Conservation (phyloP, 2,329 filamentous ascomycete species). For the Alternaria brassicicola region DNA sequence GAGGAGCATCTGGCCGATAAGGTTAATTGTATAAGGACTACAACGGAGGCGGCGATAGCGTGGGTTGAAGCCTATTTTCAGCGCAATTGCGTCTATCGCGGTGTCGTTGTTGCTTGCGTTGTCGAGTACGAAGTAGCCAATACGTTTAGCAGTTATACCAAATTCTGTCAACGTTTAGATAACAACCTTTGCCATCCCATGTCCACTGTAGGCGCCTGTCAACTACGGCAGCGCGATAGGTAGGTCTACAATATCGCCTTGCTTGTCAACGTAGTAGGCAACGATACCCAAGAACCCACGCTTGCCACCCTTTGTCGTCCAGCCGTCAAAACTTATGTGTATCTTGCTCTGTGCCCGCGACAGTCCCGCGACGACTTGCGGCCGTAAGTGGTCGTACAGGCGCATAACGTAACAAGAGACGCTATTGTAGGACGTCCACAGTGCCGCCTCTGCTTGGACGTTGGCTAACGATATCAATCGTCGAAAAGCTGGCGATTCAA, state of each 20-base stretch:
- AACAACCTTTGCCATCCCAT: not conserved
- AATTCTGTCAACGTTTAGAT: not conserved
- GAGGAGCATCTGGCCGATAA: slow-evolving; percentile 5
- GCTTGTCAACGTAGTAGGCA: not conserved
- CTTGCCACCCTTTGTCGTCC: not conserved
- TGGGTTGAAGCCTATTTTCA: not conserved
- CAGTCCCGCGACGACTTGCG: not conserved
- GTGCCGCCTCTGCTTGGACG: not conserved
- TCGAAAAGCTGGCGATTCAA: not conserved
- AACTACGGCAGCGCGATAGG: not conserved
- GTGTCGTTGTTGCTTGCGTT: slow-evolving; percentile 10
- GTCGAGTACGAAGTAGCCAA: slow-evolving; percentile 15
- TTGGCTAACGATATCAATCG: not conserved
- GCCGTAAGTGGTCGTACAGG: not conserved
- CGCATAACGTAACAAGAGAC: not conserved
- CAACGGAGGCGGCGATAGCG: slow-evolving; percentile 4
- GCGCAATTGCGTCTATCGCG: not conserved
- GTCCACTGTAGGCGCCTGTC: not conserved
- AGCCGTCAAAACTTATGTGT: not conserved
- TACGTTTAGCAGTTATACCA: not conserved
- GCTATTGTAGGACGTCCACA: not conserved
- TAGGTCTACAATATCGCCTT: not conserved
- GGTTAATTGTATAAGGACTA: slow-evolving; percentile 12
- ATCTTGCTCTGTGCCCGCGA: not conserved
- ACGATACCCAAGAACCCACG: not conserved